Percentiles rank a stretch among this genome's conserved stretches.
phyloP scores from a whole-genome alignment of 306 rosid genomes.

The Cucurbita maxima region DNA sequence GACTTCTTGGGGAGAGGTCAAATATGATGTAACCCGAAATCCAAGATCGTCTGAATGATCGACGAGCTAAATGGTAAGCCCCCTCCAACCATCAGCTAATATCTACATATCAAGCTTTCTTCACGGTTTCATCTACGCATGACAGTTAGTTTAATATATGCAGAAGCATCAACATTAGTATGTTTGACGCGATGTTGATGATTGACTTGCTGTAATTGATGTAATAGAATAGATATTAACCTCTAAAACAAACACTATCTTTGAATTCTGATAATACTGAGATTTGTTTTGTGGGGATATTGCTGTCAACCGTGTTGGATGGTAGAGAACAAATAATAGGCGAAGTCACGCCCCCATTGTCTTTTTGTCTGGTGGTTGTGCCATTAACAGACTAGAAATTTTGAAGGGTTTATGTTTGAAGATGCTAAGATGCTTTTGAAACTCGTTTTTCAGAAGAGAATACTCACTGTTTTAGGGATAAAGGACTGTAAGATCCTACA shows the following conservation, averaged over 20 bases:
- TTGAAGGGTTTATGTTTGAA: constrained; percentile 3
- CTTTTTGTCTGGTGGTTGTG: constrained; percentile 8
- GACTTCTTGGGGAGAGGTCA: not conserved
- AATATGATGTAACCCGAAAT: not conserved
- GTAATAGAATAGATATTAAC: not conserved
- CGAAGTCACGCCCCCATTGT: not conserved
- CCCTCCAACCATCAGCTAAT: not conserved
- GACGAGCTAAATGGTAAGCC: not conserved
- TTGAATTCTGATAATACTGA: not conserved
- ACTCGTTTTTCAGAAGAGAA: not conserved
- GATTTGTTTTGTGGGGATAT: not conserved
- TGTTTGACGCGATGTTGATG: not conserved
- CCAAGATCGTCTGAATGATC: not conserved
- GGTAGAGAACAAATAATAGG: not conserved
- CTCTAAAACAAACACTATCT: not conserved
- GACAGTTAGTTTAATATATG: not conserved
- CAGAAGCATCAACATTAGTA: not conserved
- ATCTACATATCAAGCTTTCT: not conserved
- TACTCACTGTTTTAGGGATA: not conserved
- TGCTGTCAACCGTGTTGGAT: not conserved
- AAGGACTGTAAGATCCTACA: not conserved
- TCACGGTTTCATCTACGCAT: no score
- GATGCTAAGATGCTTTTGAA: constrained; percentile 1
- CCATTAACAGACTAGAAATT: not conserved
- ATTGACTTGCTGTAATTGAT: not conserved